A percentile compares a stretch with the other conserved stretches of the same genome.
Conservation (phyloP, 306 rosid genomes). For the Alnus glutinosa region DNA sequence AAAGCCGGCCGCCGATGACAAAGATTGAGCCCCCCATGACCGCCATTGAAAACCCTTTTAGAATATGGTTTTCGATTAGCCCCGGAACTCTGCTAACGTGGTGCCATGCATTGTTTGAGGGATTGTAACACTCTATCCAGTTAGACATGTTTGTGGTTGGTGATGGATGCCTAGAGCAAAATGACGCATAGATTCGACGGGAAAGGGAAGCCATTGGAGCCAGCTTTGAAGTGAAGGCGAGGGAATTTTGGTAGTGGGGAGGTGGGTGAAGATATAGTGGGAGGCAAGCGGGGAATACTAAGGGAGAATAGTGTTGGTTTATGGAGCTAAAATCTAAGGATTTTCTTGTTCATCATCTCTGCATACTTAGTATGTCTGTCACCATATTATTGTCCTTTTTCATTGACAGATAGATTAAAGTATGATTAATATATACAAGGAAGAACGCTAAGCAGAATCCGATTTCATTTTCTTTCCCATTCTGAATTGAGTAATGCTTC, state of each 20-base stretch:
- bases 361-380: not conserved
- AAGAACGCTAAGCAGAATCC: too few species aligned
- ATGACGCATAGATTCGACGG: conserved; percentile 14
- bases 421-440: too few species aligned
- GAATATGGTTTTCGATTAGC: conserved; percentile 25
- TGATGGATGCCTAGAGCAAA: conserved; percentile 18
- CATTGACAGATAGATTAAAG: too few species aligned
- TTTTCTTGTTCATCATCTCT: not conserved
- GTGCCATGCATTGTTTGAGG: conserved; percentile 27
- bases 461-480: too few species aligned
- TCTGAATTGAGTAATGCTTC: too few species aligned
- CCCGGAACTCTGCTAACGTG: conserved; percentile 26
- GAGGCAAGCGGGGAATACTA: not conserved
- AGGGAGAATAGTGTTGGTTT: not conserved
- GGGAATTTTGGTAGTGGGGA: conserved; percentile 17
- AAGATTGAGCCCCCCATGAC: conserved; percentile 17
- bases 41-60: conserved; percentile 43
- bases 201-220: conserved; percentile 15
- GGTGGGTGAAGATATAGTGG: not conserved
- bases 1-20: conserved; percentile 31
- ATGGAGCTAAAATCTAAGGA: not conserved
- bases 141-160: conserved; percentile 17
- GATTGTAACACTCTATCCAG: conserved; percentile 33
- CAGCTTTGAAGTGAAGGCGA: conserved; percentile 18
- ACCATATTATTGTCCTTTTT: not conserved